These are phyloP conservation scores for Brassica napus DNA, from an alignment of 345 rosid genomes.

Conservation along the genomic window Da-Ae NC_063436.1:19607001-19607500, in stretches of 20 bases:
- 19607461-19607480: neutral
- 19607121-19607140: neutral
- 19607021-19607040: neutral
- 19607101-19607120: neutral
- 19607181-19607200: neutral
- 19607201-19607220: neutral
- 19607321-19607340: neutral
- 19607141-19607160: neutral
- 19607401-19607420: neutral
- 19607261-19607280: neutral
- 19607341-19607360: neutral
- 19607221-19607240: neutral
- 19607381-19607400: neutral
- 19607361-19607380: neutral
- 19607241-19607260: neutral
- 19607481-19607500: constrained; percentile 8
- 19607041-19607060: too few species aligned
- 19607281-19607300: too few species aligned
- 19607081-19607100: neutral
- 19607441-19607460: constrained; percentile 21
- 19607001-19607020: neutral
- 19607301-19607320: neutral
- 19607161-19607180: neutral
- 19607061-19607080: neutral
- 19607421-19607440: neutral